Conservation (phyloP, 2,329 filamentous ascomycete genomes). For the Scolecobasidium constrictum region DNA sequence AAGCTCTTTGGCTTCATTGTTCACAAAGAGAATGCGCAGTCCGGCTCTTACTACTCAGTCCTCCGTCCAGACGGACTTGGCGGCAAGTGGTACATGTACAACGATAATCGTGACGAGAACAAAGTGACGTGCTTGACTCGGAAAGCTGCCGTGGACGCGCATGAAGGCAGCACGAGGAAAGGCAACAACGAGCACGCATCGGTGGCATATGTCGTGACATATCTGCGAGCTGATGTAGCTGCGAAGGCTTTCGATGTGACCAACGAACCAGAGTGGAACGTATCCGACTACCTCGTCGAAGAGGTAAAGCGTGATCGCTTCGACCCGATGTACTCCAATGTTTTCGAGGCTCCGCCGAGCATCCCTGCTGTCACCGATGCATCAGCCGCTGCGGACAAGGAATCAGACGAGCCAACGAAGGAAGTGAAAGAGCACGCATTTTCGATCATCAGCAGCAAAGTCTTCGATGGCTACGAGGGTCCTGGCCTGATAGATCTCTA, state of each 20-base stretch:
- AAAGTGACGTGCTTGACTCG: constrained; percentile 46
- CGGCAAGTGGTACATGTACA: constrained; percentile 48
- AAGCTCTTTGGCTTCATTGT: constrained; percentile 50
- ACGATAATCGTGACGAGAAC: constrained; percentile 41
- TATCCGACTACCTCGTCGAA: constrained; percentile 25
- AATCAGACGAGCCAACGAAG: constrained; percentile 1
- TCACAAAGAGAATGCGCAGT: constrained; percentile 47
- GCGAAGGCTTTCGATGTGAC: constrained; percentile 25
- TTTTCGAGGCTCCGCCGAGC: neutral
- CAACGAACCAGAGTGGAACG: constrained; percentile 34
- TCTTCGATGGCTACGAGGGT: constrained; percentile 24
- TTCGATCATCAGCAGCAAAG: constrained; percentile 22
- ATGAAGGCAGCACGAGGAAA: constrained; percentile 35
- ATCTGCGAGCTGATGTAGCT: constrained; percentile 40
- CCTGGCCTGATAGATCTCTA: constrained; percentile 25
- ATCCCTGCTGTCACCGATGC: constrained; percentile 6
- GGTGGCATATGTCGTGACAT: constrained; percentile 45
- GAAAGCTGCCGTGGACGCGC: constrained; percentile 40
- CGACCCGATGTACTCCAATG: constrained; percentile 19
- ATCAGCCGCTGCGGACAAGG: constrained; percentile 6
- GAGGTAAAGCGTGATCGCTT: constrained; percentile 17
- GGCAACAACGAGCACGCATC: constrained; percentile 27
- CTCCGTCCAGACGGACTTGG: constrained; percentile 46
- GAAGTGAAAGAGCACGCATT: constrained; percentile 21
- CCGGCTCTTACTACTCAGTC: constrained; percentile 48